Base-by-base conservation (phyloP, 257 asterid species). In the Cinchona pubescens region DNA sequence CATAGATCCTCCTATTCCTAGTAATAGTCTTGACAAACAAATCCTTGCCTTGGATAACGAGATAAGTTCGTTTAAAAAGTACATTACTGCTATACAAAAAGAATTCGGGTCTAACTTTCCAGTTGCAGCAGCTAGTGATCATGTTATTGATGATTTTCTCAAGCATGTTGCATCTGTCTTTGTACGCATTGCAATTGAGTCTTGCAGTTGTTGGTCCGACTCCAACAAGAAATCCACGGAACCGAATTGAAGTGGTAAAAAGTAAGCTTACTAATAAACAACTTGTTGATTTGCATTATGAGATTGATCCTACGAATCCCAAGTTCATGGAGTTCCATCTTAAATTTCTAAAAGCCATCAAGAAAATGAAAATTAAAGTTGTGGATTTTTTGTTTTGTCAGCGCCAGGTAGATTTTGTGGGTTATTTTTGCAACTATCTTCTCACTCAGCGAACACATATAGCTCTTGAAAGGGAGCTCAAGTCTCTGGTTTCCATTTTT, bases 241-340 rank as follows among this genome's bases (percentile, higher is more conserved):
- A 30, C 45, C 2, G 25, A 30, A 55, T 6, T 23, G 21, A 59
- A 5, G 3, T 21, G n/a, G 7, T 27, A 29, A 4, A 1, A 16
- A 25, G 7, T 48, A 34, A 9, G 9, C 27, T 38, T 7, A 25
- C 23, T 19, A 42, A n/a, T n/a, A n/a, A n/a, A n/a, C n/a, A 23
- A 21, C 30, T 71, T 23, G 35, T 11, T 7, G 75, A 53, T 35
- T 51, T 34, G 75, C 75, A 53, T 1, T 25, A 25, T 9, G 15
- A 34, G 75, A 53, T 71, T 35, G n/a, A 51, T 38, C 65, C 65
- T 35, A 10, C 49, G 6, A 51, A 53, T 23, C 65, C 46, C 8
- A 30, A 71, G 51, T 71, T 34, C 65, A 11, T 71, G 15, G 48
- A 53, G 37, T 38, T 71, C n/a, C 29, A 38, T 71, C 65, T 71